These are phyloP conservation scores for Coemansia pectinata DNA, from an alignment of 192 early-diverging fungal species.

Conservation along the genomic window DNA sequence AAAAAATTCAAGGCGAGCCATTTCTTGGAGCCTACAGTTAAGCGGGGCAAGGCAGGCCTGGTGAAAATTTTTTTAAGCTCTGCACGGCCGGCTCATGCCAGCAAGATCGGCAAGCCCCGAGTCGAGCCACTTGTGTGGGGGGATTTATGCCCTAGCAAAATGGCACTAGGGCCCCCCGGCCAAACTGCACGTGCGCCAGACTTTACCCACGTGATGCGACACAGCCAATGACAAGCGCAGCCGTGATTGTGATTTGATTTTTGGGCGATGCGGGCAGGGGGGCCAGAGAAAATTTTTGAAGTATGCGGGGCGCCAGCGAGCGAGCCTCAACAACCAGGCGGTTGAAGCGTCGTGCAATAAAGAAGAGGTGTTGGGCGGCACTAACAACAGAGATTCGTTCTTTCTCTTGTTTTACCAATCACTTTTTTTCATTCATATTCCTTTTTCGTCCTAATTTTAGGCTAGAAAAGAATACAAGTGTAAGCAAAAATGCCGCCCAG, in stretches of 20 bases:
- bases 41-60: not conserved
- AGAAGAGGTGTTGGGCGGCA: not conserved
- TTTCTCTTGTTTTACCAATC: constrained; percentile 25
- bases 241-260: constrained; percentile 32
- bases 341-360: not conserved
- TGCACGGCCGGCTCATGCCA: not conserved
- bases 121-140: not conserved
- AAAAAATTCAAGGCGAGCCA: constrained; percentile 3
- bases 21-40: not conserved
- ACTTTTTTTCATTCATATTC: not conserved
- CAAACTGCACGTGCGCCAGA: constrained; percentile 26
- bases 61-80: constrained; percentile 16
- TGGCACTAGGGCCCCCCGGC: constrained; percentile 28
- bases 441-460: constrained; percentile 4
- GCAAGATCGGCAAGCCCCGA: not conserved
- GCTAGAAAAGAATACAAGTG: constrained; percentile 3
- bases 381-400: constrained; percentile 2
- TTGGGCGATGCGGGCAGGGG: constrained; percentile 24
- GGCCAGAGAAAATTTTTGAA: constrained; percentile 32
- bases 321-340: not conserved
- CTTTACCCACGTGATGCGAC: constrained; percentile 37
- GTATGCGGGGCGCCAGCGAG: not conserved
- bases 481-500: constrained; percentile 51
- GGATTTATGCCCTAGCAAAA: not conserved
- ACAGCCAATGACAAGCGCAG: constrained; percentile 15